phyloP scores from a whole-genome alignment of 2,329 filamentous ascomycete genomes.

The Remersonia thermophila region DNA sequence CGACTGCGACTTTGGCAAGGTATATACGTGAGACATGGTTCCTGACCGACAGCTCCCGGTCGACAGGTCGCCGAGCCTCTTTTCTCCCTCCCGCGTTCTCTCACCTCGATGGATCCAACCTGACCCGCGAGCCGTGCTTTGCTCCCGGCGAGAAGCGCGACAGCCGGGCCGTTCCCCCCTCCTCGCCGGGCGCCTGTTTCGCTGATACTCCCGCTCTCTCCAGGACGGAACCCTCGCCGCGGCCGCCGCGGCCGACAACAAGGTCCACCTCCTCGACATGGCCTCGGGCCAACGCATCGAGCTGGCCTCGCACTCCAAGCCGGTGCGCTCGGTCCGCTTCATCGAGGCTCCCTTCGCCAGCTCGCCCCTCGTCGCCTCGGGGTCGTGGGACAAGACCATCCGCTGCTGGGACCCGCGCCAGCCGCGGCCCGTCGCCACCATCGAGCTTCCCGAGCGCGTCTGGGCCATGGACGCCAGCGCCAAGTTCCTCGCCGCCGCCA shows the following conservation, averaged over 20 bases:
- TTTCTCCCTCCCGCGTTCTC: too few relatives aligned
- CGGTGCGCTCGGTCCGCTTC: conserved; percentile 24
- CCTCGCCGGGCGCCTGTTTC: too few relatives aligned
- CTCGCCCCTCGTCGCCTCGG: conserved; percentile 21
- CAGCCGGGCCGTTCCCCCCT: not conserved
- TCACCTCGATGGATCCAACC: too few relatives aligned
- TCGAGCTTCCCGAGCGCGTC: conserved; percentile 39
- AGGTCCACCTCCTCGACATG: conserved; percentile 21
- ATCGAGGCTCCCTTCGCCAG: conserved; percentile 17
- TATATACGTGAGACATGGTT: conserved; percentile 15
- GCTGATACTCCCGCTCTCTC: not conserved
- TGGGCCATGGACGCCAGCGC: conserved; percentile 24
- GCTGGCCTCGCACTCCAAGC: conserved; percentile 20
- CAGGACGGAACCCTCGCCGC: conserved; percentile 24
- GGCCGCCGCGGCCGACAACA: conserved; percentile 23
- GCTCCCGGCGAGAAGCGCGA: not conserved
- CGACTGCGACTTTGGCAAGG: conserved; percentile 26
- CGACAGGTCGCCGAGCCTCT: too few relatives aligned
- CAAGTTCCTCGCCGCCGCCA: conserved; percentile 21
- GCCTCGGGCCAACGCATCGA: conserved; percentile 18
- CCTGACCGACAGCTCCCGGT: conserved; percentile 20
- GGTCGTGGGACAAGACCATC: conserved; percentile 45
- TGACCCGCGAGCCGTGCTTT: conserved; percentile 3
- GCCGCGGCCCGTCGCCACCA: conserved; percentile 28
- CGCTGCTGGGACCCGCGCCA: conserved; percentile 45